Evolutionary conservation across 495 filamentous ascomycete genomes (phyloP).

Genomic region (Amniculicola lignicola): DNA sequence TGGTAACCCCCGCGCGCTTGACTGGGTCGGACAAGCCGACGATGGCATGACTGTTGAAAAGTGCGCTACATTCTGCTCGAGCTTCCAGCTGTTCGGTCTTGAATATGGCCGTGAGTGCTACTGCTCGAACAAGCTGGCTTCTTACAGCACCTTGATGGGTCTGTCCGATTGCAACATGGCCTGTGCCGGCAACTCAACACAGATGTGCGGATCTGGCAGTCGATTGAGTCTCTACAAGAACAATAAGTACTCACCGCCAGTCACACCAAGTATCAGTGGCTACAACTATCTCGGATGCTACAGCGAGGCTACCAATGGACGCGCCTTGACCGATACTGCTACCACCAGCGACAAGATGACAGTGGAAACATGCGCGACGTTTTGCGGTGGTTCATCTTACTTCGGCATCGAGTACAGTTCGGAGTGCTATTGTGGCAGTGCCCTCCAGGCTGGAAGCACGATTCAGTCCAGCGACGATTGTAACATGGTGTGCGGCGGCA

Average conservation of each 20-base stretch:
- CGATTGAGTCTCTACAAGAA: slow-evolving; percentile 31
- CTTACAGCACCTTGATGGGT: slow-evolving; percentile 10
- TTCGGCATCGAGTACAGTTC: slow-evolving; percentile 42
- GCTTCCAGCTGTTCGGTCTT: slow-evolving; percentile 24
- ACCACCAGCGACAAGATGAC: slow-evolving; percentile 28
- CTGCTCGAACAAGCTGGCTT: slow-evolving; percentile 30
- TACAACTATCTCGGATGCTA: slow-evolving; percentile 32
- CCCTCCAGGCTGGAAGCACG: slow-evolving; percentile 15
- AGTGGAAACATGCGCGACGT: slow-evolving; percentile 35
- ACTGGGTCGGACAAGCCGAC: slow-evolving; percentile 1
- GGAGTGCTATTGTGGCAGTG: slow-evolving; percentile 46
- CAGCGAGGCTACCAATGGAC: slow-evolving; percentile 14
- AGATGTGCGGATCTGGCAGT: slow-evolving; percentile 33
- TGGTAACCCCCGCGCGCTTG: slow-evolving; percentile 12
- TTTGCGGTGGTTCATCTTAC: slow-evolving; percentile 39
- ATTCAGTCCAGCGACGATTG: slow-evolving; percentile 25
- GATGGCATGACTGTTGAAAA: slow-evolving; percentile 27
- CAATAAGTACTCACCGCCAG: slow-evolving; percentile 5
- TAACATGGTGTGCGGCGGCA: slow-evolving; percentile 29
- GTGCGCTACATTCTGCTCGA: slow-evolving; percentile 23
- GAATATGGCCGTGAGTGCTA: slow-evolving; percentile 37
- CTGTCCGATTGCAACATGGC: slow-evolving; percentile 43
- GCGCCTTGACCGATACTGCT: slow-evolving; percentile 13
- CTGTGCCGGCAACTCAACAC: slow-evolving; percentile 28
- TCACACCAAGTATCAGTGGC: slow-evolving; percentile 9